phyloP scores from a whole-genome alignment of 208 protist species.

The Polymyxa betae region DNA sequence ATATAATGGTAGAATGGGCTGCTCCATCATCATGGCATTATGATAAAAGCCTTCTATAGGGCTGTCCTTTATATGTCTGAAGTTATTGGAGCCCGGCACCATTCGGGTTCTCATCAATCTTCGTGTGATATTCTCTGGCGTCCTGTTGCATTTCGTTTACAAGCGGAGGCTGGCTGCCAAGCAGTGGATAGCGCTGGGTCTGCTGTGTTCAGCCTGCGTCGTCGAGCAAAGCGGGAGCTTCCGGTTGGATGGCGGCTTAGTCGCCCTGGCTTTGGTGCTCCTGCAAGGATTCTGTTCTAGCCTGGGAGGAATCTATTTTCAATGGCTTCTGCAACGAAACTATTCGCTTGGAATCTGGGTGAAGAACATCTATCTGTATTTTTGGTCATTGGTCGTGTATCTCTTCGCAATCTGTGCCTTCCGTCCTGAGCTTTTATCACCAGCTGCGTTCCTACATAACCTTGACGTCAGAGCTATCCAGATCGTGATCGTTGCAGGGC shows the following conservation, averaged over 20 bases:
- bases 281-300: conserved; percentile 24
- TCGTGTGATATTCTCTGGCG: neutral
- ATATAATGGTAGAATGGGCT: conserved; percentile 20
- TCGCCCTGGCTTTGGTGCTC: neutral
- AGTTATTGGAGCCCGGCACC: conserved; percentile 4
- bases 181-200: conserved; percentile 9
- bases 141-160: conserved; percentile 8
- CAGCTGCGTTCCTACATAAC: neutral
- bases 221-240: conserved; percentile 35
- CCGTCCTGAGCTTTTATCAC: neutral
- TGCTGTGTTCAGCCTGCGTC: conserved; percentile 4
- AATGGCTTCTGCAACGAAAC: conserved; percentile 33
- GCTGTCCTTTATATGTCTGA: neutral
- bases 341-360: neutral
- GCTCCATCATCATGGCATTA: neutral
- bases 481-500: neutral
- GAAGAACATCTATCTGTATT: conserved; percentile 44
- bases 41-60: neutral
- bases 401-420: neutral
- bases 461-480: neutral
- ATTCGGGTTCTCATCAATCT: neutral
- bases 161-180: neutral
- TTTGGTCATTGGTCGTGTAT: conserved; percentile 5
- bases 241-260: neutral
- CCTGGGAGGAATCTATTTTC: conserved; percentile 37